phyloP scores from a whole-genome alignment of 768 basidiomycete genomes.

The Cantharellus anzutake region DNA sequence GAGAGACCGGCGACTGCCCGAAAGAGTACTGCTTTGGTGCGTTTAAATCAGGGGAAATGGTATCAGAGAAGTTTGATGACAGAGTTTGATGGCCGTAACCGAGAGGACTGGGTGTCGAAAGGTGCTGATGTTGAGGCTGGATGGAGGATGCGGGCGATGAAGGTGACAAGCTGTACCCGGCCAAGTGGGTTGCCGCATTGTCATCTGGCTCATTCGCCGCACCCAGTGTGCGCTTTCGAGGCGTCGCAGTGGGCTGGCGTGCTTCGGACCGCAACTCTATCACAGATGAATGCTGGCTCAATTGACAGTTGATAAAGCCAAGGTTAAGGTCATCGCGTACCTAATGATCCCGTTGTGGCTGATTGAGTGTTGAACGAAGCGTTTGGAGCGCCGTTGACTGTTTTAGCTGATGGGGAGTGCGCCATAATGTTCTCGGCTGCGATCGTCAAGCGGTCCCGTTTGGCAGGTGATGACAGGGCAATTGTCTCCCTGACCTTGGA shows the following conservation, averaged over 20 bases:
- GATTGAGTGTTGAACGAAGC: neutral
- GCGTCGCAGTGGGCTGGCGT: too few relatives aligned
- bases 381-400: neutral
- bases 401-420: neutral
- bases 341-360: too few relatives aligned
- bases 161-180: too few relatives aligned
- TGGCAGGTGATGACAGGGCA: constrained; percentile 3
- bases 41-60: neutral
- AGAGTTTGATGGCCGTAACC: neutral
- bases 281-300: neutral
- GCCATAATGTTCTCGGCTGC: neutral
- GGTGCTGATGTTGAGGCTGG: neutral
- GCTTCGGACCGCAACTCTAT: neutral
- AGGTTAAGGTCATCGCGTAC: too few relatives aligned
- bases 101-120: neutral
- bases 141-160: too few relatives aligned
- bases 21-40: neutral
- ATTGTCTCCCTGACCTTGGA: constrained; percentile 5
- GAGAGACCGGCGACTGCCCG: neutral
- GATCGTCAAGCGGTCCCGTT: constrained; percentile 4
- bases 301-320: too few relatives aligned
- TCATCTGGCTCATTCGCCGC: too few relatives aligned
- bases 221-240: too few relatives aligned
- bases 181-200: too few relatives aligned
- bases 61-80: neutral